phyloP scores from a whole-genome alignment of 2,329 filamentous ascomycete species.

The Neurospora crassa region DNA sequence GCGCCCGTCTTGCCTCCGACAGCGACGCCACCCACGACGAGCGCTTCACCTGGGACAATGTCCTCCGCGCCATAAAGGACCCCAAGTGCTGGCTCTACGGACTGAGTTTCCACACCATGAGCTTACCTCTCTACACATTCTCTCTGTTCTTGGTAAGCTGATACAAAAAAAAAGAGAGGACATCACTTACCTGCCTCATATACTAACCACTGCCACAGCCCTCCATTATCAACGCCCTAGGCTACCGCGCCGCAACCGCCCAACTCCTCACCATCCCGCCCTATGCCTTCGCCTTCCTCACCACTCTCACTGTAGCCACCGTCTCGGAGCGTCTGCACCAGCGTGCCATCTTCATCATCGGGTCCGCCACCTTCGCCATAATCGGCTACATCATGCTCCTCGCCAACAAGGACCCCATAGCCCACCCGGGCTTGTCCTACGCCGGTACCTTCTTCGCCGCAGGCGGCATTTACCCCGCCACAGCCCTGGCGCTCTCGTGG shows the following conservation, averaged over 20 bases:
- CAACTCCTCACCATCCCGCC: slow-evolving; percentile 55
- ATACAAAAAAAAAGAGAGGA: fast-evolving
- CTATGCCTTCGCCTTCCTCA: slow-evolving; percentile 51
- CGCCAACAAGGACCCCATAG: slow-evolving; percentile 33
- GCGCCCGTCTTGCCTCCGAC: slow-evolving; percentile 54
- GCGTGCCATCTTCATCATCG: slow-evolving; percentile 55
- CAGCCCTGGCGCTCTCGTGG: slow-evolving; percentile 56
- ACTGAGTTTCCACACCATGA: slow-evolving; percentile 62
- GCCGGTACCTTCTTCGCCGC: slow-evolving; percentile 53
- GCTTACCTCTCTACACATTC: slow-evolving; percentile 48
- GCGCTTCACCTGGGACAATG: slow-evolving; percentile 57
- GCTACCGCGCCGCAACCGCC: slow-evolving; percentile 42
- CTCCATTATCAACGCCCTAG: slow-evolving; percentile 44
- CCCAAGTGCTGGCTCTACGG: slow-evolving; percentile 67
- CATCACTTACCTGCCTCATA: slow-evolving; percentile 1
- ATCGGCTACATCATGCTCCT: slow-evolving; percentile 56
- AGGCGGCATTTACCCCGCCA: slow-evolving; percentile 57
- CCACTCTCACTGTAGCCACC: slow-evolving; percentile 49
- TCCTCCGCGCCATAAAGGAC: slow-evolving; percentile 53
- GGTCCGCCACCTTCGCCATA: slow-evolving; percentile 43
- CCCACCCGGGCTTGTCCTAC: slow-evolving; percentile 48
- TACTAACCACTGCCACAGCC: slow-evolving; percentile 21
- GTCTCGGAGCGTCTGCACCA: slow-evolving; percentile 47
- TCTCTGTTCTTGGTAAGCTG: slow-evolving; percentile 41
- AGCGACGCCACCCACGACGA: slow-evolving; percentile 62